Evolutionary conservation across 495 filamentous ascomycete species (phyloP), one percentile per base, ranked within the genome.

Genomic region (Xylaria castorea): DNA sequence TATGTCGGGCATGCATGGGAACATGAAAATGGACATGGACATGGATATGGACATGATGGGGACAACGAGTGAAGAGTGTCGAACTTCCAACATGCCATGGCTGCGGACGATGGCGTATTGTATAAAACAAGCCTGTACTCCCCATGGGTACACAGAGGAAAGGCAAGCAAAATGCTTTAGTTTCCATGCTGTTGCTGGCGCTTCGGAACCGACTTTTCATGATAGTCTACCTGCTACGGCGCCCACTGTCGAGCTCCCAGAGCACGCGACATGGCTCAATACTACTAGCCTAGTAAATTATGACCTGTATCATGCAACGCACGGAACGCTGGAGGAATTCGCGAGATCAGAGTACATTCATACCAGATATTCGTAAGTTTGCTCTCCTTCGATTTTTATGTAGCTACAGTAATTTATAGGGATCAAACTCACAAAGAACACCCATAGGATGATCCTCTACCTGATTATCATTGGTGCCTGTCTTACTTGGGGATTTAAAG

Each of bases 51-150:
- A n/a, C 1, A 57, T 57, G 67, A 70, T 61, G 67, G 53, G 53
- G 20, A 61, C 12, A n/a, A 70, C 67, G 20, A 70, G 36, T n/a
- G 67, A 70, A 6, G 55, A 70, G 14, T 70, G 67, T 32, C 67
- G 67, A 61, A 34, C 67, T 25, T 70, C 55, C 9, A 61, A 70
- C n/a, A 61, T 18, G 27, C 67, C 67, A n/a, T 70, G 57, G 53
- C 55, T 70, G 44, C 67, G 48, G 42, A 32, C 67, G 18, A 70
- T 70, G 67, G 67, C 67, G 4, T 70, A 70, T 50, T 70, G 67
- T 70, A 70, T 70, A 46, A 40, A 61, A 22, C 53, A 70, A 27
- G 40, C 20, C 16, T 70, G 67, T 61, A 36, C 53, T 44, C 30
- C 50, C 25, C 25, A 61, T 34, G 67, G 67, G 5, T 70, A 70